Base-by-base conservation (phyloP, 495 filamentous ascomycete genomes). In the Podospora pseudoanserina region DNA sequence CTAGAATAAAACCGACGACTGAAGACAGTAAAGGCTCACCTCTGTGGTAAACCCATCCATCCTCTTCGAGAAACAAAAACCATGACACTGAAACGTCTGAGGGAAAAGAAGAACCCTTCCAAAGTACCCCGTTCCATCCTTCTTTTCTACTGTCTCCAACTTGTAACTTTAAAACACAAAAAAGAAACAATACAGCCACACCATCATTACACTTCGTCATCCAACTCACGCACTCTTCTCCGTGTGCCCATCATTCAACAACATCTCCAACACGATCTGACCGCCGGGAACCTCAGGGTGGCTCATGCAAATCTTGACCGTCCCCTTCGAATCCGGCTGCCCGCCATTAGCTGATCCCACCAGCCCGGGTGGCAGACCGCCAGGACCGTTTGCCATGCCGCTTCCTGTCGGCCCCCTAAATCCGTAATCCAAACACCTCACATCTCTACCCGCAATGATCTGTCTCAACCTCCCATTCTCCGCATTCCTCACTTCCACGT, bases 401-500 rank as follows among this genome's bases (percentile, higher is more conserved):
- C 72, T 77, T 9, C 81, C 81, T 6, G 82, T 84, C n/a, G 81
- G 83, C 1, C 83, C 83, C 23, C 86, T 82, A 71, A 89, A 85
- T 13, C 92, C 94, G 74, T 97, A 93, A 75, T 99, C 95, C 2
- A 99, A 81, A 73, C 91, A 90, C 69, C 90, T 86, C 27, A 97
- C 91, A 71, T 96, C 92, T 63, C 91, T 85, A 1, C 95, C 95
- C 2, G 92, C 89, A 70, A 99, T 96, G 66, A 99, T 93, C 82
- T 99, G 95, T 71, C 93, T 87, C 67, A 98, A 75, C 19, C 95
- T 86, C 0, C 95, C 95, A 76, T 98, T 97, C 83, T 97, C 92
- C 30, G 96, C 95, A 73, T 99, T 98, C 64, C 95, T 86, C 15
- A 99, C 91, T 77, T 99, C 95, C 66, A 98, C 92, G 71, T 97